Evolutionary conservation across 768 basidiomycete genomes (phyloP), one percentile per base, ranked within the genome.

Genomic region (Phaffia tasmanica): DNA sequence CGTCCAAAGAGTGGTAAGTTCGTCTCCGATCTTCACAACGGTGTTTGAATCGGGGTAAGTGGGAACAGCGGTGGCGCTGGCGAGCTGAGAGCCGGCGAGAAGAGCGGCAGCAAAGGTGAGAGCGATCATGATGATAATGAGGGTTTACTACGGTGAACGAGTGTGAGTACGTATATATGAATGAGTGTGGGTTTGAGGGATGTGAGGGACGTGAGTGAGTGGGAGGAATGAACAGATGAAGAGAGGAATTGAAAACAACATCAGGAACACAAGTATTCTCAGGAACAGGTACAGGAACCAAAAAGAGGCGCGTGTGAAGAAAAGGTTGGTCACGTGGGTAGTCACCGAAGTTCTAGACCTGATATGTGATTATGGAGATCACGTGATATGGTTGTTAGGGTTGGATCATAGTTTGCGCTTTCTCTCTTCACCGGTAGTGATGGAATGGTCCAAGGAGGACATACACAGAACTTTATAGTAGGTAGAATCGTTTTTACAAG

Each of bases 1-100:
- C 1, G 50, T n/a, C 67, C 67, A 69, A 9, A 27, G 57, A 16
- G 67, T 57, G 16, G 54, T 63, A 42, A 69, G 30, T 29, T n/a
- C 18, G 8, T 18, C 9, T 16, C 67, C 67, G n/a, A 69, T 46
- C 32, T 56, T 57, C 27, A 30, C 67, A 29, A 63, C 58, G 50
- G 67, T 63, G n/a, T 21, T 57, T 1, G 47, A 27, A 49, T 65
- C 64, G 7, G 63, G 63, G 23, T 51, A 63, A 1, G 63, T 63
- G 16, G 63, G 63, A n/a, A 30, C 5, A 32, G 63, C 51, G 27
- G 30, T 42, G 42, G 49, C 63, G 32, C 9, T 15, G 53, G 48
- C 63, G 53, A 18, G 53, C 35, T 42, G 35, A 3, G 63, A 55
- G 63, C 23, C 53, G 21, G 54, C 30, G 30, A 32, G 42, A 32